Conservation (phyloP, 805 yeast species). For the Wickerhamiella musiphila region DNA sequence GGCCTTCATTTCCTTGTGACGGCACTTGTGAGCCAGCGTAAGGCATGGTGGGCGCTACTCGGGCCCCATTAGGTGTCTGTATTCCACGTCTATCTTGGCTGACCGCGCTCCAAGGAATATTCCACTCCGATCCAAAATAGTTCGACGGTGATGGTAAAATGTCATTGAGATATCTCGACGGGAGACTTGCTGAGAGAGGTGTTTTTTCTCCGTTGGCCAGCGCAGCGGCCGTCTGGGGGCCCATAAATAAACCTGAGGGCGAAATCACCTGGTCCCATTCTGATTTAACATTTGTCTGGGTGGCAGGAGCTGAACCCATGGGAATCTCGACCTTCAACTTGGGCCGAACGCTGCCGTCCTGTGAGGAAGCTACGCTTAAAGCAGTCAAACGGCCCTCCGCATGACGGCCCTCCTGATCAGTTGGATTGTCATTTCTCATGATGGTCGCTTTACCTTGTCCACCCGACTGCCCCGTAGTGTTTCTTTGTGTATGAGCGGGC, state of each 20-base stretch:
- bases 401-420: not conserved
- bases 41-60: too few species aligned
- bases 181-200: conserved; percentile 49
- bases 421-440: not conserved
- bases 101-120: conserved; percentile 16
- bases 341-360: conserved; percentile 15
- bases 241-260: not conserved
- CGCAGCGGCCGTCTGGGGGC: not conserved
- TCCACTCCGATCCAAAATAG: conserved; percentile 48
- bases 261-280: conserved; percentile 1
- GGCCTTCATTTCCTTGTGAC: not conserved
- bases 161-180: conserved; percentile 54
- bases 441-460: not conserved
- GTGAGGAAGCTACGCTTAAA: too few species aligned
- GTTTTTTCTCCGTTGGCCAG: conserved; percentile 21
- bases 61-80: too few species aligned
- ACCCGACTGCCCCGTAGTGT: not conserved
- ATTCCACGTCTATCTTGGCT: too few species aligned
- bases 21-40: too few species aligned
- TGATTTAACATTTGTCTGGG: not conserved
- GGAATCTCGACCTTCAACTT: conserved; percentile 25
- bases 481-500: not conserved
- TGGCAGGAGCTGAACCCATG: not conserved
- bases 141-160: conserved; percentile 70
- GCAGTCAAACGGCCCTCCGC: too few species aligned